A percentile compares a stretch with the other conserved stretches of the same genome.
phyloP scores from a whole-genome alignment of 352 stramenopile species.

The Phytopythium sindhum region DNA sequence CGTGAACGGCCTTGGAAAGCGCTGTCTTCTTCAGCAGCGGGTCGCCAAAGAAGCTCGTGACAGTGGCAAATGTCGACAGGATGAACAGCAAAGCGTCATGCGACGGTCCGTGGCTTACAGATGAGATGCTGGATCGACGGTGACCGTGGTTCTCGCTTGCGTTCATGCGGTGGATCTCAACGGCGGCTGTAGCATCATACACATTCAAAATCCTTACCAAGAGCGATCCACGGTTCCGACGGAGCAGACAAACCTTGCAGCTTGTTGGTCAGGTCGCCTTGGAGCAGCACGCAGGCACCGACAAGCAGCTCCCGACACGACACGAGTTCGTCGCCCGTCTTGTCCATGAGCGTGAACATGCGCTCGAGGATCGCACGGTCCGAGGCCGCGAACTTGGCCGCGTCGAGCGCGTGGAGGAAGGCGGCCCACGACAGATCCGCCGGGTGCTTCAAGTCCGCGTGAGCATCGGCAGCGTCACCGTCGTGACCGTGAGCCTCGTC shows the following conservation, averaged over 20 bases:
- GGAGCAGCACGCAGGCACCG: constrained; percentile 34
- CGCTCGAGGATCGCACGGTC: constrained; percentile 52
- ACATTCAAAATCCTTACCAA: not conserved
- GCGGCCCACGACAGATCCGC: constrained; percentile 31
- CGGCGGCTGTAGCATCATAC: not conserved
- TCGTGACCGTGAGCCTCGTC: not conserved
- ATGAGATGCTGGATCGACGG: constrained; percentile 10
- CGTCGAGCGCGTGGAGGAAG: constrained; percentile 42
- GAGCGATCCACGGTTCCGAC: constrained; percentile 2
- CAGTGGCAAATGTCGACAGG: constrained; percentile 35
- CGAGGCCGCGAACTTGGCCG: constrained; percentile 33
- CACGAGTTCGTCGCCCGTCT: constrained; percentile 50
- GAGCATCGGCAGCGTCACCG: not conserved
- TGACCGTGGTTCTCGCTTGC: constrained; percentile 1
- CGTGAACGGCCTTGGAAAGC: constrained; percentile 21
- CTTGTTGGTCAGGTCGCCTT: constrained; percentile 34
- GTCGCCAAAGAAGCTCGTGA: constrained; percentile 61
- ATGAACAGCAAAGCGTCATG: constrained; percentile 37
- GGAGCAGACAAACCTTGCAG: constrained; percentile 30
- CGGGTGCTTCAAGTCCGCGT: constrained; percentile 2
- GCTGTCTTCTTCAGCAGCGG: constrained; percentile 29
- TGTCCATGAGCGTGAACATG: constrained; percentile 60
- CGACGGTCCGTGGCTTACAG: constrained; percentile 12
- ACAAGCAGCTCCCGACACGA: constrained; percentile 42
- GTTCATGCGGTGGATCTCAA: constrained; percentile 2